phyloP scores from a whole-genome alignment of 768 basidiomycete genomes.

The Melanogaster broomeanus region DNA sequence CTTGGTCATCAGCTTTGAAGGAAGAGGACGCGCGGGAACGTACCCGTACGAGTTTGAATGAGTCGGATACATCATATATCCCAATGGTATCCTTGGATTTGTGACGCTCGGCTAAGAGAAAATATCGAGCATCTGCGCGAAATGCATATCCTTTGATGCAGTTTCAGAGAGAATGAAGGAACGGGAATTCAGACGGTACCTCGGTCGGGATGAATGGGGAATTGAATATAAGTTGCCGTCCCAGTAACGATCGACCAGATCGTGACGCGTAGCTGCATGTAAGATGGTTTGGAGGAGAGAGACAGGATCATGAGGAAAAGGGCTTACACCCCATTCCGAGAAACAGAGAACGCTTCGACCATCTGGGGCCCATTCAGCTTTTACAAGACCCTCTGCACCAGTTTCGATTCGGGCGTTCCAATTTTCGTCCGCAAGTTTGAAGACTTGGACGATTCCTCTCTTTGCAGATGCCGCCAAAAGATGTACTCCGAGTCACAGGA shows the following conservation, averaged over 20 bases:
- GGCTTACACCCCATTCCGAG: conserved; percentile 90
- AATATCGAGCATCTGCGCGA: conserved; percentile 78
- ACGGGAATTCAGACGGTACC: conserved; percentile 41
- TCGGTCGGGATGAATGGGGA: conserved; percentile 78
- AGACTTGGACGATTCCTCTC: conserved; percentile 69
- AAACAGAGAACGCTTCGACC: conserved; percentile 85
- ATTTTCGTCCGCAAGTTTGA: conserved; percentile 76
- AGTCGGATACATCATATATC: conserved; percentile 73
- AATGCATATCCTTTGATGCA: conserved; percentile 70
- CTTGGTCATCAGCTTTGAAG: conserved; percentile 18
- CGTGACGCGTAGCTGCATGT: conserved; percentile 73
- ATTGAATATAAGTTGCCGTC: conserved; percentile 80
- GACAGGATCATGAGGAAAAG: neutral
- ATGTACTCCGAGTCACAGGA: conserved; percentile 88
- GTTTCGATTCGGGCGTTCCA: conserved; percentile 80
- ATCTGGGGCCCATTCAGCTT: conserved; percentile 89
- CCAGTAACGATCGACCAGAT: conserved; percentile 83
- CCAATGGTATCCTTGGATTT: conserved; percentile 87
- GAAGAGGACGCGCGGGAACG: neutral
- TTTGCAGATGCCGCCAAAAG: conserved; percentile 78
- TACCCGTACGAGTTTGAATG: conserved; percentile 75
- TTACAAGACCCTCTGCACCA: conserved; percentile 81
- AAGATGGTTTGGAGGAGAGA: conserved; percentile 2
- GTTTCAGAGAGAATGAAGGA: neutral
- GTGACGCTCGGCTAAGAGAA: conserved; percentile 85